A percentile compares a stretch with the other conserved stretches of the same genome.
phyloP scores from a whole-genome alignment of 2,329 filamentous ascomycete genomes.

The Didymella pomorum region DNA sequence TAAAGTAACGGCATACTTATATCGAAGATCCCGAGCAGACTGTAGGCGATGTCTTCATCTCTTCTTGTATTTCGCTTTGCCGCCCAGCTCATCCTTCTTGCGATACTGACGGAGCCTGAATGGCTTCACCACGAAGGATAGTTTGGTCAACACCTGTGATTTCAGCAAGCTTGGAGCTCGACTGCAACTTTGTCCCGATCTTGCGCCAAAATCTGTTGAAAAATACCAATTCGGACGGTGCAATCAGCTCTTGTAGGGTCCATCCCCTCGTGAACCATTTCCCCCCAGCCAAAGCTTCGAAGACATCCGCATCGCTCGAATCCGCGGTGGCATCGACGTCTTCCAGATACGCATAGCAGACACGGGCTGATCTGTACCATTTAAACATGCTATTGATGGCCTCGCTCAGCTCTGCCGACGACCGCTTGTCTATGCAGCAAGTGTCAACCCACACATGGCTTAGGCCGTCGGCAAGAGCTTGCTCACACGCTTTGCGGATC shows the following conservation, averaged over 20 bases:
- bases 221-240: neutral
- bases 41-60: neutral
- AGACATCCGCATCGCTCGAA: neutral
- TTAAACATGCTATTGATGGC: slow-evolving; percentile 29
- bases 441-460: slow-evolving; percentile 5
- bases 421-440: slow-evolving; percentile 25
- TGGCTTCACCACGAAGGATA: neutral
- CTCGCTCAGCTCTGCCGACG: slow-evolving; percentile 23
- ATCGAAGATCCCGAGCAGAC: neutral
- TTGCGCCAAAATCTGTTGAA: neutral
- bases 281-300: neutral
- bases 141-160: neutral
- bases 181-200: neutral
- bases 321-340: neutral
- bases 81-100: neutral
- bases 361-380: slow-evolving; percentile 14
- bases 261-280: no score
- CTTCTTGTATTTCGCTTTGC: neutral
- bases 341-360: slow-evolving; percentile 21
- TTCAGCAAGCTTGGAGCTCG: neutral
- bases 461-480: neutral
- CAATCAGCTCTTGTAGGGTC: neutral
- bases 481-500: neutral
- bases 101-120: neutral
- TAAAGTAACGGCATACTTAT: neutral